Percentiles rank a stretch among this genome's conserved stretches.
Conservation (phyloP, 345 rosid species). For the Aquilaria yunnanensis region DNA sequence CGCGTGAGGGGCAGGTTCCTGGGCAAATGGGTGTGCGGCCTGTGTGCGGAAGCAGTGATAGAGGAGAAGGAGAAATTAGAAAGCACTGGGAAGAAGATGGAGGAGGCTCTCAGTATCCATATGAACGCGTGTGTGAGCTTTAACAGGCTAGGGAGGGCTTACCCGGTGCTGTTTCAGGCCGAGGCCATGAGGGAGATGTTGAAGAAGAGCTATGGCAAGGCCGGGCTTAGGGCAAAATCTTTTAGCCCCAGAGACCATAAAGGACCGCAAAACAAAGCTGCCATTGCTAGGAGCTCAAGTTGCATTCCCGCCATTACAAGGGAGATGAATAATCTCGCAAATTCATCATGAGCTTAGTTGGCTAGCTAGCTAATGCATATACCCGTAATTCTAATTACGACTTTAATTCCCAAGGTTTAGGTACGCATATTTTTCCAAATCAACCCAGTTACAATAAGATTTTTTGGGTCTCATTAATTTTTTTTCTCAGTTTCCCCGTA, state of each 20-base stretch:
- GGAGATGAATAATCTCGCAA: conserved; percentile 34
- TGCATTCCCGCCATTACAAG: conserved; percentile 76
- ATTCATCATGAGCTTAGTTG: too few species aligned
- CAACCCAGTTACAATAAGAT: too few species aligned
- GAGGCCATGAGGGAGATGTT: conserved; percentile 86
- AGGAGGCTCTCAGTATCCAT: conserved; percentile 65
- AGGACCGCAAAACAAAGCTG: conserved; percentile 33
- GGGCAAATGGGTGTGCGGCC: conserved; percentile 87
- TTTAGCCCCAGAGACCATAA: conserved; percentile 34
- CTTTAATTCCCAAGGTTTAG: too few species aligned
- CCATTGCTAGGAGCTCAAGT: conserved; percentile 71
- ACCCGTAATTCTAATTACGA: too few species aligned
- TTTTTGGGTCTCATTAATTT: too few species aligned
- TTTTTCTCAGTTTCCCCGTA: too few species aligned
- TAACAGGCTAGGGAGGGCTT: conserved; percentile 74
- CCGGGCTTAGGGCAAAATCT: conserved; percentile 38
- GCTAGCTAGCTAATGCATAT: too few species aligned
- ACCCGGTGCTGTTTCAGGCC: conserved; percentile 73
- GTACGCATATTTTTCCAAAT: too few species aligned
- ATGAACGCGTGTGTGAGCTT: conserved; percentile 76
- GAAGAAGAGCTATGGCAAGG: conserved; percentile 33
- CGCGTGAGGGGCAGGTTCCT: conserved; percentile 48
- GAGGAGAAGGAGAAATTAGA: conserved; percentile 59
- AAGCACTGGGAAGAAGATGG: conserved; percentile 29
- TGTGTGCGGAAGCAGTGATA: conserved; percentile 86